Evolutionary conservation across 177 flowering plant genomes (phyloP).

Genomic region (Vitis hybrid): DNA sequence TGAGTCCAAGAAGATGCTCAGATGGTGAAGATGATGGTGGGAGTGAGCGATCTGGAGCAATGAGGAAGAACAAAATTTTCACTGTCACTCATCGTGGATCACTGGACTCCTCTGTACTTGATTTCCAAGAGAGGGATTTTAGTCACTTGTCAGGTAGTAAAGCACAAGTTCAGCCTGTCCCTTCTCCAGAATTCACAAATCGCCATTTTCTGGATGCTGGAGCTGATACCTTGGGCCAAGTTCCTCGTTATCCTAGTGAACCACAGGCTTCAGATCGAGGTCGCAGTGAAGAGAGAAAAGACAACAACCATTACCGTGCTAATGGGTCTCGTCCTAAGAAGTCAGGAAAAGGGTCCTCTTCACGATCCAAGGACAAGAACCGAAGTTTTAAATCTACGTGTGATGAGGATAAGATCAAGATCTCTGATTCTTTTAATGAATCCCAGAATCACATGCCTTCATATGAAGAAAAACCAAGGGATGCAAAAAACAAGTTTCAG

Average conservation of each 20-base stretch:
- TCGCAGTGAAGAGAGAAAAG: conserved; percentile 31
- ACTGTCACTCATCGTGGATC: conserved; percentile 29
- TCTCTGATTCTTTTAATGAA: conserved; percentile 33
- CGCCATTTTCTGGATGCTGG: conserved; percentile 24
- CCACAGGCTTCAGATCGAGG: conserved; percentile 23
- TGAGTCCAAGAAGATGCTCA: conserved; percentile 39
- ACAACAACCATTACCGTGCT: conserved; percentile 24
- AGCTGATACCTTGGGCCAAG: conserved; percentile 20
- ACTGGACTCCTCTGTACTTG: conserved; percentile 36
- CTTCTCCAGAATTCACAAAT: conserved; percentile 30
- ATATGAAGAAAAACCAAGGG: conserved; percentile 38
- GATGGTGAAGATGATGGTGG: conserved; percentile 55
- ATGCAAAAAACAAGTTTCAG: conserved; percentile 30
- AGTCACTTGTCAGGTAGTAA: conserved; percentile 26
- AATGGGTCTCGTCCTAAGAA: conserved; percentile 46
- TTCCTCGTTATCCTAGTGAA: conserved; percentile 24
- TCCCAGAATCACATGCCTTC: conserved; percentile 26
- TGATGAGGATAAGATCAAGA: conserved; percentile 35
- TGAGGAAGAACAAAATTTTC: conserved; percentile 32
- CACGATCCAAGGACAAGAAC: conserved; percentile 47
- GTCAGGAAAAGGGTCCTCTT: conserved; percentile 47
- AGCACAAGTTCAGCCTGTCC: conserved; percentile 19
- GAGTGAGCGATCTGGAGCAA: conserved; percentile 34
- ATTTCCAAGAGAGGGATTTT: conserved; percentile 35
- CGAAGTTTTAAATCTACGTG: conserved; percentile 31